Evolutionary conservation across 2,329 filamentous ascomycete species (phyloP), one percentile per base, ranked within the genome.

Genomic region (Pseudocercospora musae): DNA sequence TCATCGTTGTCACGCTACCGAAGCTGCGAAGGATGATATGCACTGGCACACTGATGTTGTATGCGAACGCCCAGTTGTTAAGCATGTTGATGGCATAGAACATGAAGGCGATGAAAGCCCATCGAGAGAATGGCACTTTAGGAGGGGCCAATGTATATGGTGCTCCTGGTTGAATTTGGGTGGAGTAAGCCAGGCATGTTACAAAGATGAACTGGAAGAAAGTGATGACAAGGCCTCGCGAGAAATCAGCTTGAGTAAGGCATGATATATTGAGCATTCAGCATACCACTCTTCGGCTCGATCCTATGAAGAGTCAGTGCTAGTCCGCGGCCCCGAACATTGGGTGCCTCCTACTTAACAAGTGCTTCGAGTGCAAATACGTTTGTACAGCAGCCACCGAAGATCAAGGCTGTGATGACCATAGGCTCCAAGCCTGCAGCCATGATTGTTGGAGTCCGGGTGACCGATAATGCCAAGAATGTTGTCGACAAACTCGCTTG

Each of bases 31-130:
- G 82, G 68, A 99, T 98, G 71, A 99, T 99, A 74, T 99, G 95
- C 54, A 99, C 87, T 1, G 95, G 95, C 0, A 99, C 92, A 6
- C 92, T 96, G 60, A 99, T 98, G 70, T 92, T 88, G 79, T 97
- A 99, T 66, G 92, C 93, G 76, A 99, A 99, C 6, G 94, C 95
- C 81, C 94, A 94, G 72, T 99, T 99, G 79, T 99, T 99, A 73
- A 99, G 80, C 62, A 98, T 87, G 72, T 98, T 99, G 78, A 99
- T 95, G 65, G 85, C 85, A 75, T 96, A 95, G 78, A 98, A 98
- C 69, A 97, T 85, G 3, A 89, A 80, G 46, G 96, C 96, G 74
- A 96, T 97, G 72, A 94, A 82, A 55, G 91, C 74, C 93, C 95
- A 98, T 74, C 91, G 89, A 53, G 84, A 83, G 59, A 98, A 81